Base-by-base conservation (phyloP, 2,329 filamentous ascomycete species). In the Boeremia exigua region DNA sequence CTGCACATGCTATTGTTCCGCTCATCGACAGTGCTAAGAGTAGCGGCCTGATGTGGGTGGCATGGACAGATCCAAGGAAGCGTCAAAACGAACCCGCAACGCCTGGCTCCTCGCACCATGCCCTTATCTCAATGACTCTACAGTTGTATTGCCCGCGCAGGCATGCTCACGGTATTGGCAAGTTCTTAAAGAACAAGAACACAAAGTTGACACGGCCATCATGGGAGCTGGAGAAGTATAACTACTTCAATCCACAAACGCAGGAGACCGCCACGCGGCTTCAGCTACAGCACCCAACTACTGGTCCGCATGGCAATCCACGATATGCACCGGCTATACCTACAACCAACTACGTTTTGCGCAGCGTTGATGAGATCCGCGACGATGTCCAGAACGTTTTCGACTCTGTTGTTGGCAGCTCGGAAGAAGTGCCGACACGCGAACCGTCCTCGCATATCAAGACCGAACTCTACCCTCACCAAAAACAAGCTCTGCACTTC, bases 401-500 rank as follows among this genome's bases (percentile, higher is more conserved):
- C 67, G 92, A 97, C 77, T 89, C 88, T 7, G 84, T 97, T 34
- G 85, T 88, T 25, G 88, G 88, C 65, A 87, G 84, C 9, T 62
- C 66, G 11, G 89, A 96, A 52, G 86, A 91, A 56, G 79, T 98
- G 6, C 89, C 90, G 0, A 84, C 88, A 61, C 86, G 88, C 78
- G 87, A 94, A 4, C 84, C 91, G 0, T 81, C 86, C 48, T 61
- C 77, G 6, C 82, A 95, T 48, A 82, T 83, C 52, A 92, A 88
- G 0, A 81, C 79, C 0, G 81, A 85, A 27, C 78, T 98, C 15
- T 85, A 97, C 37, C 83, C 84, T 54, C 94, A 98, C 76, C 94
- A 98, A 74, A 95, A 91, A 73, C 92, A 97, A 75, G 94, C 90
- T 0, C 82, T 98, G 0, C 86, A 88, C 71, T 98, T 96, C 71